Conservation (phyloP, 805 yeast species). For the Hermanozyma aechmeae region DNA sequence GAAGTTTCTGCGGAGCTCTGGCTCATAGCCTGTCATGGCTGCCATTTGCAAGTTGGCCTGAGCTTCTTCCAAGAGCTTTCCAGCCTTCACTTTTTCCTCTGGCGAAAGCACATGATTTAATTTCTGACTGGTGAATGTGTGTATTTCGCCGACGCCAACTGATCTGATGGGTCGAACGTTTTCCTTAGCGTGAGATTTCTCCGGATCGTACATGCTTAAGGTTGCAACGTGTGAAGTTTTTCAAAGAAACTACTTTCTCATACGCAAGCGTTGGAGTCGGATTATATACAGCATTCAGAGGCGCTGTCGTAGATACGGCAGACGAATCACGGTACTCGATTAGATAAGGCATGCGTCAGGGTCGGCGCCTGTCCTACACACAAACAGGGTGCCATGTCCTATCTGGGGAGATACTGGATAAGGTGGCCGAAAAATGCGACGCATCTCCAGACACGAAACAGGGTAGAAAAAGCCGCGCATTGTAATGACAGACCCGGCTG, state of each 20-base stretch:
- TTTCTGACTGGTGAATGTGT: conserved; percentile 1
- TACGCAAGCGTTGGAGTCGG: too few species aligned
- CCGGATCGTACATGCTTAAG: background rate
- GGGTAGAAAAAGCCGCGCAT: too few species aligned
- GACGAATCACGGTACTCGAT: conserved; percentile 3
- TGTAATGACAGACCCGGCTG: too few species aligned
- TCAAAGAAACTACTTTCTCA: too few species aligned
- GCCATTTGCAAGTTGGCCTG: conserved; percentile 17
- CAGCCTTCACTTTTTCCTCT: conserved; percentile 2
- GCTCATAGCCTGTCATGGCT: conserved; percentile 19
- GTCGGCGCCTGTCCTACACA: too few species aligned
- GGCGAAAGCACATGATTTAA: conserved; percentile 1
- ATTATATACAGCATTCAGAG: too few species aligned
- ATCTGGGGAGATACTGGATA: too few species aligned
- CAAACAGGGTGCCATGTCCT: too few species aligned
- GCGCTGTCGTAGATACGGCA: conserved; percentile 1
- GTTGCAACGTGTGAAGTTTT: too few species aligned
- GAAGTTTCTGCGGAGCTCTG: conserved; percentile 22
- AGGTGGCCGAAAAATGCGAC: too few species aligned
- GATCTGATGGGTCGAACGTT: conserved; percentile 2
- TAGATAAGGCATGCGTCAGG: too few species aligned
- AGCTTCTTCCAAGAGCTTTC: conserved; percentile 8
- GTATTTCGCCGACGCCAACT: conserved; percentile 3
- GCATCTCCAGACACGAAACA: too few species aligned
- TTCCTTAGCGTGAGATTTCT: background rate